These are phyloP conservation scores for Cocos nucifera DNA, from an alignment of 176 grass and related monocot genomes.

Conservation along the genomic window DNA sequence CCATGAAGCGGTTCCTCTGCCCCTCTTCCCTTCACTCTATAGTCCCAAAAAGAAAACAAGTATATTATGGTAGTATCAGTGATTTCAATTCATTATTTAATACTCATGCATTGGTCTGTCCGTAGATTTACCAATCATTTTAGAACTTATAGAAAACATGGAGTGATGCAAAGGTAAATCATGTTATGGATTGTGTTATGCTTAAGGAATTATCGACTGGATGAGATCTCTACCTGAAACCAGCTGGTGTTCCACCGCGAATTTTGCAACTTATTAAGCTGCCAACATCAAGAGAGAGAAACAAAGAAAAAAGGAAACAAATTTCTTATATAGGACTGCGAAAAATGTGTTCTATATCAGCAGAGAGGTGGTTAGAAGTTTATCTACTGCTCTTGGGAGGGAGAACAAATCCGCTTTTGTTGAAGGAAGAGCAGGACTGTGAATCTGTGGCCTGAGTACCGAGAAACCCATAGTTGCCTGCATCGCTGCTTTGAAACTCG, in stretches of 20 bases:
- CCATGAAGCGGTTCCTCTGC: constrained; percentile 15
- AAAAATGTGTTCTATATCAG: not conserved
- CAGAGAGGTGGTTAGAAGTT: not conserved
- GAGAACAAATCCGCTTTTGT: constrained; percentile 12
- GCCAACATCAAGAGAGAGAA: not conserved
- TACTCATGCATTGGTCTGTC: too few relatives aligned
- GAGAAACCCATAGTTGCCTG: constrained; percentile 41
- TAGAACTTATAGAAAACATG: too few relatives aligned
- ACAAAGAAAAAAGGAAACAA: not conserved
- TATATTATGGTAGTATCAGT: too few relatives aligned
- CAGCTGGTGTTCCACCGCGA: not conserved
- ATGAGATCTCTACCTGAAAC: constrained; percentile 1
- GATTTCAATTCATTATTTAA: too few relatives aligned
- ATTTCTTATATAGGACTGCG: too few relatives aligned
- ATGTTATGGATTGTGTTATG: too few relatives aligned
- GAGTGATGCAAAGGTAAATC: too few relatives aligned
- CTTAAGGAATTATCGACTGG: too few relatives aligned
- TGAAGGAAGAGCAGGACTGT: constrained; percentile 23
- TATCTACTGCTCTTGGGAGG: constrained; percentile 16
- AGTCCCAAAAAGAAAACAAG: not conserved
- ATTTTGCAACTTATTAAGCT: not conserved
- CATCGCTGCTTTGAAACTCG: not conserved
- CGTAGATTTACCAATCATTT: too few relatives aligned
- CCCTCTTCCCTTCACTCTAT: constrained; percentile 13
- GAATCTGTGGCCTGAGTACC: constrained; percentile 36